Evolutionary conservation across 2,329 filamentous ascomycete species (phyloP), one percentile per base, ranked within the genome.

Genomic region (Colletotrichum sp.): DNA sequence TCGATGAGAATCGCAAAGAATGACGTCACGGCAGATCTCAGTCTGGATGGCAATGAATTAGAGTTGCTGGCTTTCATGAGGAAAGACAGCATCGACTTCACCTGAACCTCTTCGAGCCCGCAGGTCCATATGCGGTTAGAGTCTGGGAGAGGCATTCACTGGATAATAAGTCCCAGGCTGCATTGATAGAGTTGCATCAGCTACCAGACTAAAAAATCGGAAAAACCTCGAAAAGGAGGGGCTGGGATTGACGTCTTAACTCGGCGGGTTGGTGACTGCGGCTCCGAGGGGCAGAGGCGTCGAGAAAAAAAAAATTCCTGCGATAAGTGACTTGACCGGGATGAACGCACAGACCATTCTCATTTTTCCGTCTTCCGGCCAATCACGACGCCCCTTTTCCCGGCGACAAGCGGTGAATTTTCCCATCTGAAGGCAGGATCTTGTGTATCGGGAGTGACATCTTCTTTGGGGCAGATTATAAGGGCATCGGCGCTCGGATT

Each of bases 401-500:
- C n/a, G 78, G 72, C 43, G 71, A 75, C 68, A 61, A 57, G 57
- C 32, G 78, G 39, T 65, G 57, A 39, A 34, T 0, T 78, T 87
- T 85, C 86, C 86, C 86, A 86, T 78, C 72, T 60, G n/a, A 18
- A 67, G 60, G 30, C 59, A 63, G 63, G 52, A 72, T 72, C 73
- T 85, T 86, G 84, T 86, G 84, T 86, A 86, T 86, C 84, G 79
- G 78, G 74, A 73, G 77, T 79, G 79, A 79, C 81, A 75, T 80
- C 80, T 82, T 79, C 81, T 82, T 81, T 81, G 84, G 84, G 84
- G 83, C 84, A 84, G 79, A 82, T 83, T 83, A 83, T 84, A 84
- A 85, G 83, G 84, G 84, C 84, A 85, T 77, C 79, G 77, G 80
- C 70, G 77, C 76, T 78, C 80, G 79, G 77, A 77, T 66, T 78